Evolutionary conservation across 1,284 basidiomycete genomes (phyloP), one percentile per base, ranked within the genome.

Genomic region (Ceratobasidium sp.): DNA sequence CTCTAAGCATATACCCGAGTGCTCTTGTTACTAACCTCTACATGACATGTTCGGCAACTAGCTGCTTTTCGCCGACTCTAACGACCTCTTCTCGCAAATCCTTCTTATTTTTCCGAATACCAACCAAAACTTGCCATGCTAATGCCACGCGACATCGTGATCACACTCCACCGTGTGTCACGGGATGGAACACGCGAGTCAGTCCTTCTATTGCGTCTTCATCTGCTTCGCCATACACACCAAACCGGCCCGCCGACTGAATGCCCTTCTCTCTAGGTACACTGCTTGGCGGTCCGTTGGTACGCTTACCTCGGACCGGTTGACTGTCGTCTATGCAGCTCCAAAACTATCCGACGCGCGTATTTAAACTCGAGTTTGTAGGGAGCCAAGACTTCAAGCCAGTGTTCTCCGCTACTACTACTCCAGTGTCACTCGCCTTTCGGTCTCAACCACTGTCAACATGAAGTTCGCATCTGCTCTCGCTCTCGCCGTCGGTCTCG

Each of bases 221-320:
- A n/a, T 23, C 51, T 33, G 5, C 28, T 40, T 20, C 13, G 18
- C 33, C 4, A 33, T 20, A 39, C 51, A 70, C 13, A 39, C 23
- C 23, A 56, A 40, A 70, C 68, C 68, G 68, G 68, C 23, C 68
- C 68, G 68, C 68, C 49, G 68, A 33, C 53, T 33, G 51, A 70
- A 33, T 10, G 15, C 4, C 13, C 39, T 20, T 33, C 68, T 56
- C 68, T 40, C 68, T 7, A 55, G 68, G 33, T 33, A 33, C 33
- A 33, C 1, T 33, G 46, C 46, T 49, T 49, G 46, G 46, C 46
- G 46, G 46, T 49, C 58, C 46, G 46, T 18, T 49, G 46, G 46
- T 18, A 9, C 46, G 46, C 46, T 49, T 49, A 49, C 46, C 46
- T 26, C 58, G 26, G 58, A 39, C 26, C 58, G 26, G 23, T 15